Evolutionary conservation across 2,329 filamentous ascomycete genomes (phyloP), one percentile per base, ranked within the genome.

Genomic region (Sarocladium oryzae): DNA sequence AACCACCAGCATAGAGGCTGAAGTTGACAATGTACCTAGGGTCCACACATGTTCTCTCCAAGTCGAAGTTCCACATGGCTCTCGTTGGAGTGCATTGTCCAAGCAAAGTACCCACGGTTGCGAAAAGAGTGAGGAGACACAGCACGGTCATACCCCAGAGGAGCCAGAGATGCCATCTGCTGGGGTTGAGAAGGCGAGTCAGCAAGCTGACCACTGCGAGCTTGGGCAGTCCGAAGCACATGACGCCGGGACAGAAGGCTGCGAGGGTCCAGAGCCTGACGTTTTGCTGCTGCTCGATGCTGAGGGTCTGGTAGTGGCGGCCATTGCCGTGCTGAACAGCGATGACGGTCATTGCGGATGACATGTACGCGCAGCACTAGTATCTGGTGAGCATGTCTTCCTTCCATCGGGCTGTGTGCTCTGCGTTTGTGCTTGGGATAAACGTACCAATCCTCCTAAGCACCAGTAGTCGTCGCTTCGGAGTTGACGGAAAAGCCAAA

Each of bases 191-290:
- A 10, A 73, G 60, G 6, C 66, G 63, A 3, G 60, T 61, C 4
- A 74, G 60, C 2, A 74, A 62, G 2, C 62, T 58, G 7, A 71
- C 63, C 35, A 71, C 69, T 30, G 69, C 69, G 9, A 72, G 60
- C 57, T 74, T 74, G 4, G 70, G 71, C 1, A 72, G 49, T 1
- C 56, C 63, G 51, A 74, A 72, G 2, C 68, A 66, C 53, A 69
- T 54, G 9, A 73, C 57, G 3, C 68, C 68, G 2, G 67, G 64
- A 1, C 60, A 56, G 52, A 72, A 72, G 18, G 61, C 65, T 33
- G 64, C 56, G 11, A 68, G 59, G 4, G 65, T 70, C 56, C 62
- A 73, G 30, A 67, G 56, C n/a, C 66, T 60, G 26, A 63, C 60
- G 11, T 56, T 56, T 4, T 57, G 54, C 43, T 68, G 56, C 5